Evolutionary conservation across 2,329 filamentous ascomycete species (phyloP).

Genomic region (Fusarium sp.): DNA sequence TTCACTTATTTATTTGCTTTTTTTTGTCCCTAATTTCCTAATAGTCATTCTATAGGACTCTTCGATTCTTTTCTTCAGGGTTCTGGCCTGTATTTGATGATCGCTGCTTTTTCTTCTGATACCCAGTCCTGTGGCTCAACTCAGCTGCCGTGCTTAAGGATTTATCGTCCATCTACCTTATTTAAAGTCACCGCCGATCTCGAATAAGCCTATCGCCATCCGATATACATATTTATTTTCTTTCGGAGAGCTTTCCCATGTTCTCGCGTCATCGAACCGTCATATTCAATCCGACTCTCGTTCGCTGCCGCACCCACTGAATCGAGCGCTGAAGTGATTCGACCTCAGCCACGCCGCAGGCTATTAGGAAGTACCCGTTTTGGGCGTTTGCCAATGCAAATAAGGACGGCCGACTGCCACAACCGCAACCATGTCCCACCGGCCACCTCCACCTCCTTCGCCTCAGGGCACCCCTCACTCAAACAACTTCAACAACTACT

Average conservation of each 20-base stretch:
- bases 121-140: neutral
- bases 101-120: neutral
- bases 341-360: conserved; percentile 18
- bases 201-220: neutral
- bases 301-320: conserved; percentile 25
- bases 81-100: neutral
- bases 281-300: conserved; percentile 15
- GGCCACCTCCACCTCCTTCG: conserved; percentile 53
- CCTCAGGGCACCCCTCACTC: conserved; percentile 40
- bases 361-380: conserved; percentile 25
- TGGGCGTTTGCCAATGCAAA: conserved; percentile 48
- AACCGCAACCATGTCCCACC: conserved; percentile 52
- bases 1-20: neutral
- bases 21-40: neutral
- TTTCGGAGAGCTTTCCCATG: conserved; percentile 12
- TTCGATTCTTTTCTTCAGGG: neutral
- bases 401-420: conserved; percentile 36
- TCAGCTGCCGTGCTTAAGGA: conserved; percentile 2
- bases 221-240: neutral
- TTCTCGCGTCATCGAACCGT: conserved; percentile 12
- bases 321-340: conserved; percentile 8
- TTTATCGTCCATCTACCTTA: conserved; percentile 4
- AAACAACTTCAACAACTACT: conserved; percentile 52
- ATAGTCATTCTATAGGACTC: neutral
- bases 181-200: conserved; percentile 11